Conservation (phyloP, 176 grass and related monocot genomes). For the Musa troglodytarum region DNA sequence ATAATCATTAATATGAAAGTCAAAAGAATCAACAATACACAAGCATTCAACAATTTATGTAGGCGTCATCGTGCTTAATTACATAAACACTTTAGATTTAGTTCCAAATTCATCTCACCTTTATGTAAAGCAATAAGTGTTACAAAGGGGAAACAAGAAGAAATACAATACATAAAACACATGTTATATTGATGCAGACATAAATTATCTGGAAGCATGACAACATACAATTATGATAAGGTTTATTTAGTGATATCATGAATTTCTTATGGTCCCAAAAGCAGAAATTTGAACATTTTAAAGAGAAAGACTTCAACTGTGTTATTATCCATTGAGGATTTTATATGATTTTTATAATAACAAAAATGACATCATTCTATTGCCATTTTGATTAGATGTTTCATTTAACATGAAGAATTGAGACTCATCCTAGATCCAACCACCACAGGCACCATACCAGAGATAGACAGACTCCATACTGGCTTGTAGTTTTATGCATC, state of each 20-base stretch:
- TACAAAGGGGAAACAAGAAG: not conserved
- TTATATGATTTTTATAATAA: not conserved
- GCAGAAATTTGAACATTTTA: not conserved
- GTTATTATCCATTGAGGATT: not conserved
- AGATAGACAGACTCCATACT: not conserved
- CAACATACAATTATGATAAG: no score
- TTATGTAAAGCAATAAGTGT: no score
- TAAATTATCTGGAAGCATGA: not conserved
- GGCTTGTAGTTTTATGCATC: no score
- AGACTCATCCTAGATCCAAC: not conserved
- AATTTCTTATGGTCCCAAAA: no score
- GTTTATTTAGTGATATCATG: no score
- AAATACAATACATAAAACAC: not conserved
- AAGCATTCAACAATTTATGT: not conserved
- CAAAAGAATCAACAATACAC: not conserved
- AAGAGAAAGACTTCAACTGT: not conserved
- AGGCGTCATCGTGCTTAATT: no score
- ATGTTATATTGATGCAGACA: not conserved
- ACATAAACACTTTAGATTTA: no score
- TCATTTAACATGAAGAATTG: no score
- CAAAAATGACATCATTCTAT: not conserved
- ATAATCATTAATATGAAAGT: not conserved
- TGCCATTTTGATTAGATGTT: not conserved
- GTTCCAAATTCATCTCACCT: no score
- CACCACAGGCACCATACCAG: not conserved